Evolutionary conservation across 805 yeast species (phyloP).

Genomic region (Lipomyces yamadae): DNA sequence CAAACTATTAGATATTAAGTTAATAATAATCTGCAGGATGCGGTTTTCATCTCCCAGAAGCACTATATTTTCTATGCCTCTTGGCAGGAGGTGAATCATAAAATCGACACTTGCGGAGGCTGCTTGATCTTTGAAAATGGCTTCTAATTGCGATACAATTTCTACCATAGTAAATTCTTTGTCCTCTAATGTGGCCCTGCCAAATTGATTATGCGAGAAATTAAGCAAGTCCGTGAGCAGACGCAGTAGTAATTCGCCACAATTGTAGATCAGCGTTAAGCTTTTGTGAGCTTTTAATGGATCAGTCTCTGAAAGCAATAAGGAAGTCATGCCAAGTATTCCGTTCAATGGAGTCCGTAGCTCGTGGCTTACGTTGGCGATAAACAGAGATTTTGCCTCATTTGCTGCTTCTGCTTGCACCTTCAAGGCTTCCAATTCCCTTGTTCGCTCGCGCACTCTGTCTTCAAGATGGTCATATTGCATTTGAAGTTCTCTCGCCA

Average conservation of each 20-base stretch:
- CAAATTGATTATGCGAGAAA: slow-evolving; percentile 88
- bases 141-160: slow-evolving; percentile 79
- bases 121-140: slow-evolving; percentile 83
- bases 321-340: slow-evolving; percentile 92
- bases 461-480: slow-evolving; percentile 88
- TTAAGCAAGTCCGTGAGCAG: slow-evolving; percentile 88
- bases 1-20: slow-evolving; percentile 84
- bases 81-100: slow-evolving; percentile 64
- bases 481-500: slow-evolving; percentile 84
- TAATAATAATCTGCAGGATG: slow-evolving; percentile 90
- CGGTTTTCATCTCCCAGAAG: slow-evolving; percentile 88
- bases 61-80: slow-evolving; percentile 57
- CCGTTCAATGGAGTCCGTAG: slow-evolving; percentile 95
- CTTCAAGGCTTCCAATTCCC: slow-evolving; percentile 71
- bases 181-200: slow-evolving; percentile 80
- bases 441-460: slow-evolving; percentile 84
- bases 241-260: slow-evolving; percentile 88
- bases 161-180: slow-evolving; percentile 80
- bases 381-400: slow-evolving; percentile 92
- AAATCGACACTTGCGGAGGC: slow-evolving; percentile 75
- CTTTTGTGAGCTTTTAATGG: slow-evolving; percentile 69
- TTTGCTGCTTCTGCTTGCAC: slow-evolving; percentile 68
- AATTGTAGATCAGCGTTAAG: slow-evolving; percentile 79
- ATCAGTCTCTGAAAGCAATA: slow-evolving; percentile 87
- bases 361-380: slow-evolving; percentile 92